Conservation (phyloP, 169 alveolate species). For the Eimeria brunetti region DNA sequence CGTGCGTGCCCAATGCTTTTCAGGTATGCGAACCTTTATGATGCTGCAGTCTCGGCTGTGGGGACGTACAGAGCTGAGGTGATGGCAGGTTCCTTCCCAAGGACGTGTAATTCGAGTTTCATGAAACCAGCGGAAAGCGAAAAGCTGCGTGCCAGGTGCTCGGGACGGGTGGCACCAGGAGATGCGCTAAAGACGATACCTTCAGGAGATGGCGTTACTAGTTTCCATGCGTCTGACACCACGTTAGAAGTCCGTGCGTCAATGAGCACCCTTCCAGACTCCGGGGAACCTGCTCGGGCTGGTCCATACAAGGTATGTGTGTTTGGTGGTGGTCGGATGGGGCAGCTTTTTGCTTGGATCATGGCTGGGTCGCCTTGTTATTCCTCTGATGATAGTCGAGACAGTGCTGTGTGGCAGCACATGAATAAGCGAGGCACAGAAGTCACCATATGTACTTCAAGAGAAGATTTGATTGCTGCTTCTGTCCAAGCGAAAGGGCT, state of each 20-base stretch:
- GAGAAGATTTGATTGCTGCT: constrained; percentile 61
- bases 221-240: not conserved
- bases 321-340: constrained; percentile 79
- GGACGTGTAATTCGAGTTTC: constrained; percentile 27
- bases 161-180: not conserved
- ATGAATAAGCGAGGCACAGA: constrained; percentile 32
- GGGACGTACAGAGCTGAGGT: constrained; percentile 51
- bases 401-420: constrained; percentile 17
- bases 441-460: constrained; percentile 57
- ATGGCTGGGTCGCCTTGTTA: constrained; percentile 46
- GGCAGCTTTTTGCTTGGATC: constrained; percentile 78
- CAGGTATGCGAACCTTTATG: constrained; percentile 62
- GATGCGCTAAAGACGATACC: not conserved
- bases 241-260: not conserved
- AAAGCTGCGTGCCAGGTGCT: constrained; percentile 22
- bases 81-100: constrained; percentile 52
- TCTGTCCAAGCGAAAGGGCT: not conserved
- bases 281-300: not conserved
- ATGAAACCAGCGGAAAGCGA: constrained; percentile 49
- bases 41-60: constrained; percentile 66
- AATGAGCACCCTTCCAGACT: not conserved
- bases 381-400: not conserved
- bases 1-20: not conserved
- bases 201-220: not conserved
- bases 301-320: constrained; percentile 71